Percentiles rank a stretch among this genome's conserved stretches.
phyloP scores from a whole-genome alignment of 768 basidiomycete genomes.

The Psilocybe azurescens region DNA sequence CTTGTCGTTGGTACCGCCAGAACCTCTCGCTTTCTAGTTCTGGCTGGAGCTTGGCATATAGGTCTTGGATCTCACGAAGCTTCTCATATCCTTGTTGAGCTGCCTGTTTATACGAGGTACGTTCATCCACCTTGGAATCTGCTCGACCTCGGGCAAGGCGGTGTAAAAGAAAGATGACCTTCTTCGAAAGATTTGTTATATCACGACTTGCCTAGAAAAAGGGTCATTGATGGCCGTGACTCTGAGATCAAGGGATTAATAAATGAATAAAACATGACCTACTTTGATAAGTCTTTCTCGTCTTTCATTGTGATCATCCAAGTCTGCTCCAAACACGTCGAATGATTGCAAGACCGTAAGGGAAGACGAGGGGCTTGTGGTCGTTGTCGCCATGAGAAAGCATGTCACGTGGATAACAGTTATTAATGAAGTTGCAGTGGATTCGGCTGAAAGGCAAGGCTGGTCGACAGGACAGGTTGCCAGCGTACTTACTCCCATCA shows the following conservation, averaged over 20 bases:
- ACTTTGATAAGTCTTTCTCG: constrained; percentile 94
- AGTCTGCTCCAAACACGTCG: constrained; percentile 65
- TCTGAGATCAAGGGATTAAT: constrained; percentile 4
- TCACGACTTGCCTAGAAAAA: constrained; percentile 74
- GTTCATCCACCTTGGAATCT: constrained; percentile 29
- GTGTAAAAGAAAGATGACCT: constrained; percentile 91
- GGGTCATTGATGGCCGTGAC: not conserved
- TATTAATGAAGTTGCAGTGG: constrained; percentile 5
- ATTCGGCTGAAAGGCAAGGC: constrained; percentile 2
- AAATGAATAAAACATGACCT: constrained; percentile 13
- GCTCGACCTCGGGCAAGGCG: constrained; percentile 54
- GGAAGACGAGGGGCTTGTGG: constrained; percentile 16
- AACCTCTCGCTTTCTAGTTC: constrained; percentile 73
- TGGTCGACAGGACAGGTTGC: not conserved
- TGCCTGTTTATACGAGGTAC: constrained; percentile 43
- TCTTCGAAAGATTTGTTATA: constrained; percentile 91
- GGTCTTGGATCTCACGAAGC: constrained; percentile 64
- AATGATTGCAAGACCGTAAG: constrained; percentile 47
- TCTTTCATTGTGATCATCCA: constrained; percentile 87
- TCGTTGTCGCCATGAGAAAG: constrained; percentile 22
- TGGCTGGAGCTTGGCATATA: constrained; percentile 65
- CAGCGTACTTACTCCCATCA: constrained; percentile 8
- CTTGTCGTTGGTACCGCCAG: constrained; percentile 77
- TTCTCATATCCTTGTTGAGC: constrained; percentile 60
- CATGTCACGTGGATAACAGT: constrained; percentile 22